Evolutionary conservation across 176 grass and related monocot genomes (phyloP).

Genomic region (Musa schizocarpa): DNA sequence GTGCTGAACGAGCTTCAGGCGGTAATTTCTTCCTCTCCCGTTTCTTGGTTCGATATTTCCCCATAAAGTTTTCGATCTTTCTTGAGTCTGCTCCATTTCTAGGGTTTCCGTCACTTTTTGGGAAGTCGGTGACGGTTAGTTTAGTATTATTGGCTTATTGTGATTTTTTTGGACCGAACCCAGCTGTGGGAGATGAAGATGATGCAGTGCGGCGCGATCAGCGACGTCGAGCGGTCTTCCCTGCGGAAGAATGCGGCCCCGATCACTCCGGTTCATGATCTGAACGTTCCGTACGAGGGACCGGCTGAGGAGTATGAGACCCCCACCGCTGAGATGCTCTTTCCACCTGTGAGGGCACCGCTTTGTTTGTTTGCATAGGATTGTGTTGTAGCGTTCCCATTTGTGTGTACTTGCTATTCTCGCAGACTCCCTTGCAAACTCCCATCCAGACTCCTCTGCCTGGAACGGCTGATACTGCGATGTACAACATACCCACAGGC

Average conservation of each 20-base stretch:
- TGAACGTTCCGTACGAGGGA: conserved; percentile 93
- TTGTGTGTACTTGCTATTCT: background rate
- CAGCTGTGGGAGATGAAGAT: conserved; percentile 99
- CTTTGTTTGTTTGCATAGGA: conserved; percentile 18
- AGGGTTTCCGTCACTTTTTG: background rate
- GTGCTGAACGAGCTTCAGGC: conserved; percentile 87
- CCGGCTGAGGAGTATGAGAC: conserved; percentile 94
- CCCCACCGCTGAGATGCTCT: conserved; percentile 28
- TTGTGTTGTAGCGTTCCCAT: background rate
- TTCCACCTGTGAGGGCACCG: conserved; percentile 16
- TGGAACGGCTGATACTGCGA: conserved; percentile 35
- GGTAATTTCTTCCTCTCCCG: conserved; percentile 20
- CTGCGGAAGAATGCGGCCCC: conserved; percentile 12
- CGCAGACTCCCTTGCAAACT: conserved; percentile 69
- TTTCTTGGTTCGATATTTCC: background rate
- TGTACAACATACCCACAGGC: conserved; percentile 81
- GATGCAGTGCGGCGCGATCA: conserved; percentile 81
- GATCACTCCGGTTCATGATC: conserved; percentile 59
- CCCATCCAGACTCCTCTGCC: conserved; percentile 72
- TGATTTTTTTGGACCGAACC: background rate
- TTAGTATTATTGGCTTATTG: background rate
- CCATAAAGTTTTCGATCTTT: background rate
- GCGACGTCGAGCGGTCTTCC: conserved; percentile 41
- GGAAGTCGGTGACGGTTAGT: background rate
- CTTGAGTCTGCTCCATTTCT: background rate